Conservation (phyloP, 2,329 filamentous ascomycete genomes). For the Apiospora hydei region DNA sequence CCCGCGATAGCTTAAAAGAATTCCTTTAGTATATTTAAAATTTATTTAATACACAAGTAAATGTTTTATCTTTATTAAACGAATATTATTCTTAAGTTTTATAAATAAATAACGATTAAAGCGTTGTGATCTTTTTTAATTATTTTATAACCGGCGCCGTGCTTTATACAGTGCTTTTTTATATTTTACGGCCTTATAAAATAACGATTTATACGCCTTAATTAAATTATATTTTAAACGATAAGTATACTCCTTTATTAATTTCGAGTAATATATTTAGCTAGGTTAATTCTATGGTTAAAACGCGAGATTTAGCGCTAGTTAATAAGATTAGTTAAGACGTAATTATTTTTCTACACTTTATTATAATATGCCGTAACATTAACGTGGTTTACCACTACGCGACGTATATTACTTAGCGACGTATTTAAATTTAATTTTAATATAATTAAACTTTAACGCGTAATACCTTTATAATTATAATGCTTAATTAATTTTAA, state of each 20-base stretch:
- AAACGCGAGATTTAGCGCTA: slow-evolving; percentile 78
- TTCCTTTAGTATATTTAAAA: background rate
- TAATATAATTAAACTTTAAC: too few relatives aligned
- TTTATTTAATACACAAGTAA: background rate
- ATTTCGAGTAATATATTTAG: slow-evolving; percentile 85
- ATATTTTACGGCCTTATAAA: slow-evolving; percentile 88
- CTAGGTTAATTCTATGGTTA: slow-evolving; percentile 82
- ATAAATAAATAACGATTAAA: slow-evolving; percentile 36
- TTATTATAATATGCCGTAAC: slow-evolving; percentile 89
- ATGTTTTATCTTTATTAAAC: background rate
- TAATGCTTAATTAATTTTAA: too few relatives aligned
- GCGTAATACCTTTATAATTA: too few relatives aligned
- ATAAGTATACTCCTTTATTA: slow-evolving; percentile 85
- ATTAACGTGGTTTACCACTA: too few relatives aligned
- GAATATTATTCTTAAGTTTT: background rate
- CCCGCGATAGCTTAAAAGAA: background rate
- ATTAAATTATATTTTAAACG: slow-evolving; percentile 83
- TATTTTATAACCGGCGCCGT: slow-evolving; percentile 78
- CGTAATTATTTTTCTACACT: slow-evolving; percentile 87
- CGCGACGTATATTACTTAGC: too few relatives aligned
- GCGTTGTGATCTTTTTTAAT: slow-evolving; percentile 79
- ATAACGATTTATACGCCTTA: slow-evolving; percentile 93
- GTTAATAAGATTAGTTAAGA: slow-evolving; percentile 89
- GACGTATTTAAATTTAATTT: too few relatives aligned
- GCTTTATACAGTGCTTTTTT: slow-evolving; percentile 81